A percentile compares a stretch with the other conserved stretches of the same genome.
Conservation (phyloP, 768 basidiomycete genomes). For the Psilocybe subaeruginosa region DNA sequence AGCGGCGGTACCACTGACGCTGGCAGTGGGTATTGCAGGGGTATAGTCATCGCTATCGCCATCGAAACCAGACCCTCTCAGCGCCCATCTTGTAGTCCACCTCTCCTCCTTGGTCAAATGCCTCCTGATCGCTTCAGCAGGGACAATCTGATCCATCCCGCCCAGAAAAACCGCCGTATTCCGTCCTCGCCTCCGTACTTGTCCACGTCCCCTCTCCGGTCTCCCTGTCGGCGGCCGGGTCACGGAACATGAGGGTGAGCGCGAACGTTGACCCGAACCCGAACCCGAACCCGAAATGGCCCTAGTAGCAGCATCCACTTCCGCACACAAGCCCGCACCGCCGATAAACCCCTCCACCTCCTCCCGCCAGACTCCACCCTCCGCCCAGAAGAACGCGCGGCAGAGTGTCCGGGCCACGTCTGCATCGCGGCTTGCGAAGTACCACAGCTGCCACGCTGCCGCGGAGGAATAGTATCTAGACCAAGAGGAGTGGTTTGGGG, state of each 20-base stretch:
- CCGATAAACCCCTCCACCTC: conserved; percentile 42
- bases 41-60: neutral
- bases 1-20: no score
- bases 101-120: conserved; percentile 36
- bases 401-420: conserved; percentile 62
- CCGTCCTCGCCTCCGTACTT: conserved; percentile 10
- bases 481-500: no score
- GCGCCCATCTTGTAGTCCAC: conserved; percentile 23
- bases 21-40: neutral
- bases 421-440: conserved; percentile 64
- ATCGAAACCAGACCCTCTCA: conserved; percentile 17
- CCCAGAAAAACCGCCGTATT: conserved; percentile 38
- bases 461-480: conserved; percentile 29
- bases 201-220: conserved; percentile 1
- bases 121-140: conserved; percentile 33
- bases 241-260: neutral
- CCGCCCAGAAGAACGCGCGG: conserved; percentile 69
- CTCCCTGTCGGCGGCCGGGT: neutral
- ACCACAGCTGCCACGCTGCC: conserved; percentile 68
- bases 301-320: neutral
- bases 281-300: neutral
- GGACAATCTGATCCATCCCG: conserved; percentile 44
- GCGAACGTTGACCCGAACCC: no score
- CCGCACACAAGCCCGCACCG: neutral
- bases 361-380: conserved; percentile 62